Conservation (phyloP, 169 alveolate species). For the Babesia caballi region DNA sequence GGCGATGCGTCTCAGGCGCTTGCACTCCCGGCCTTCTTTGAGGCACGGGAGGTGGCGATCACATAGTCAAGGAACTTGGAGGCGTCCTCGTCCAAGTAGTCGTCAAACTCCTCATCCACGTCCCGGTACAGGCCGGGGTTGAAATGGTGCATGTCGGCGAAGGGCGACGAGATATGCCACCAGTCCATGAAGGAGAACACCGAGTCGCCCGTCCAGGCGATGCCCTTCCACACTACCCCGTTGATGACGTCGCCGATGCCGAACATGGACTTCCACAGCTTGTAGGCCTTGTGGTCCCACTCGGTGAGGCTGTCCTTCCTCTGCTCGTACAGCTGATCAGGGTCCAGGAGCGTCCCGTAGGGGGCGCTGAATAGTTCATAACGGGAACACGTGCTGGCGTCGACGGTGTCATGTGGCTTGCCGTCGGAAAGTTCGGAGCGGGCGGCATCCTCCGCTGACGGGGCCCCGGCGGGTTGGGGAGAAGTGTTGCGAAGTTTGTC, state of each 20-base stretch:
- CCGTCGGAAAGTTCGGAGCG: no score
- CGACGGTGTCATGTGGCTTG: no score
- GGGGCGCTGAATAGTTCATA: no score
- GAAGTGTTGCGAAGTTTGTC: no score
- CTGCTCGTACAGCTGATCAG: not conserved
- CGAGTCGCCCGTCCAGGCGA: not conserved
- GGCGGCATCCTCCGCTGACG: no score
- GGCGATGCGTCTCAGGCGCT: no score
- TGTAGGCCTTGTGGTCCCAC: not conserved
- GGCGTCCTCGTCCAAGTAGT: not conserved
- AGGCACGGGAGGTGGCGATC: no score
- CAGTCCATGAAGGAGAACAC: not conserved
- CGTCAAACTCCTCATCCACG: conserved; percentile 26
- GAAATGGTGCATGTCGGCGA: not conserved
- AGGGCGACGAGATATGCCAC: not conserved
- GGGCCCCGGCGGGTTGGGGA: no score
- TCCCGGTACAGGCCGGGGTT: not conserved
- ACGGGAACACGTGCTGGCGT: no score
- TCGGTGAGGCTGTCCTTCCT: not conserved
- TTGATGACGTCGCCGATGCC: not conserved
- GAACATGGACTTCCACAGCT: not conserved
- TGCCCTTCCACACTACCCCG: not conserved
- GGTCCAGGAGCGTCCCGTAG: no score
- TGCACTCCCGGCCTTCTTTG: no score
- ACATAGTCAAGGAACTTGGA: not conserved